Conservation (phyloP, 176 grass and related monocot species). For the Ananas comosus region DNA sequence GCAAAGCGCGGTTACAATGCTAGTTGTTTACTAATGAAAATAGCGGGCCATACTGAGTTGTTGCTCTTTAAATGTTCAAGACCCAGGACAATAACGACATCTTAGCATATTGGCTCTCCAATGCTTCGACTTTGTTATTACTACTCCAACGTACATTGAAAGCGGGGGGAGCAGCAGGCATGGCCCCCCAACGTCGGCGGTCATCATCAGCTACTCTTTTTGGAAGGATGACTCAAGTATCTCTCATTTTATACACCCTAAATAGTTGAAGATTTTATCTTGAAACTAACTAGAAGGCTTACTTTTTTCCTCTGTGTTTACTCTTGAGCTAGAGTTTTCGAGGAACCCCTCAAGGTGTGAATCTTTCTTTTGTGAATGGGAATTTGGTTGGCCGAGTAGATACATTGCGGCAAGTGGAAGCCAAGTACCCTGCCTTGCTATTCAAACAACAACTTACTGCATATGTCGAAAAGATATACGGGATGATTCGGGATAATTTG, state of each 20-base stretch:
- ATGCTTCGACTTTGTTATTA: slow-evolving; percentile 81
- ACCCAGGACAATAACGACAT: slow-evolving; percentile 97
- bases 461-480: slow-evolving; percentile 99
- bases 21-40: neutral
- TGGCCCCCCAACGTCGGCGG: slow-evolving; percentile 78
- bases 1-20: no score
- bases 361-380: slow-evolving; percentile 75
- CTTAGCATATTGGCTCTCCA: slow-evolving; percentile 97
- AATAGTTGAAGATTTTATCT: slow-evolving; percentile 22
- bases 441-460: slow-evolving; percentile 96
- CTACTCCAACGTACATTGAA: slow-evolving; percentile 92
- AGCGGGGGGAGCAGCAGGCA: slow-evolving; percentile 82
- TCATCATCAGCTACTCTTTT: slow-evolving; percentile 96
- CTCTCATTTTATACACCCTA: slow-evolving; percentile 7
- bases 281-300: slow-evolving; percentile 14
- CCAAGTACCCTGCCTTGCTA: slow-evolving; percentile 88
- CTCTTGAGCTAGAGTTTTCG: slow-evolving; percentile 67
- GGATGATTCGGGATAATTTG: slow-evolving; percentile 99
- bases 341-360: slow-evolving; percentile 86
- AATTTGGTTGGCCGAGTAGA: slow-evolving; percentile 67
- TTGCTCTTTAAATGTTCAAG: slow-evolving; percentile 40
- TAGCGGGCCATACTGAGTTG: slow-evolving; percentile 11
- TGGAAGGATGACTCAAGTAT: slow-evolving; percentile 95
- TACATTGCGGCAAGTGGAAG: slow-evolving; percentile 86
- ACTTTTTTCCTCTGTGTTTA: slow-evolving; percentile 15